Conservation (phyloP, 139 green algal species). For the Coelastrella sp. region DNA sequence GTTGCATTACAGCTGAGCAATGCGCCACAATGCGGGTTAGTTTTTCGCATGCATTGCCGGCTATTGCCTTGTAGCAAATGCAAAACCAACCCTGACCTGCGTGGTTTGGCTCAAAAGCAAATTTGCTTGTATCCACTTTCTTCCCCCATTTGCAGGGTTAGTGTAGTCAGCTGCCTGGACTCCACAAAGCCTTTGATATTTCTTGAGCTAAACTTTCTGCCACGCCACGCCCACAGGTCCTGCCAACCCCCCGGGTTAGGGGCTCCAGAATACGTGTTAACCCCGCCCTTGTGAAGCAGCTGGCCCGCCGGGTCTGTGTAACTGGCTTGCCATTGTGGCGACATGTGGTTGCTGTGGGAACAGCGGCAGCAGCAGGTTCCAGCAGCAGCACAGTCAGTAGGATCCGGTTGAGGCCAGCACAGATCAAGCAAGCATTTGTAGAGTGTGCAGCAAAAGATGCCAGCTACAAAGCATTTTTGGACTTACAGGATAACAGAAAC, state of each 20-base stretch:
- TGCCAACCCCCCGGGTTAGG: background rate
- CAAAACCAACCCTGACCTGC: background rate
- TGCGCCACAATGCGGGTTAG: no score
- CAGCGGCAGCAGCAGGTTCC: background rate
- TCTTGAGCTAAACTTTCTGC: background rate
- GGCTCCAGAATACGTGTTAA: constrained; percentile 9
- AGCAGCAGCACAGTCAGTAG: constrained; percentile 16
- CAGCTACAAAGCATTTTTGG: background rate
- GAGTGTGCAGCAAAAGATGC: background rate
- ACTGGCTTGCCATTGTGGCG: background rate
- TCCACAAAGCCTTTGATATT: no score
- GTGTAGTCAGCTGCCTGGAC: background rate
- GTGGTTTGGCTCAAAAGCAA: background rate
- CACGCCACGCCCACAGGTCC: background rate
- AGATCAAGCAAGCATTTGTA: background rate
- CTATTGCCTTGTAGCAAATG: background rate
- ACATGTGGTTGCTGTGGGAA: background rate
- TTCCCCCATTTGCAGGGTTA: background rate
- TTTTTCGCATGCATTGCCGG: no score
- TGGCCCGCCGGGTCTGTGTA: background rate
- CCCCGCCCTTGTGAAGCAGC: background rate
- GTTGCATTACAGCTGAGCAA: no score
- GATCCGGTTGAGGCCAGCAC: background rate
- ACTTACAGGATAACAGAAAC: background rate
- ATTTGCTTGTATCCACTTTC: background rate